phyloP scores from a whole-genome alignment of 148 eudicot species.

The Rhododendron molle region DNA sequence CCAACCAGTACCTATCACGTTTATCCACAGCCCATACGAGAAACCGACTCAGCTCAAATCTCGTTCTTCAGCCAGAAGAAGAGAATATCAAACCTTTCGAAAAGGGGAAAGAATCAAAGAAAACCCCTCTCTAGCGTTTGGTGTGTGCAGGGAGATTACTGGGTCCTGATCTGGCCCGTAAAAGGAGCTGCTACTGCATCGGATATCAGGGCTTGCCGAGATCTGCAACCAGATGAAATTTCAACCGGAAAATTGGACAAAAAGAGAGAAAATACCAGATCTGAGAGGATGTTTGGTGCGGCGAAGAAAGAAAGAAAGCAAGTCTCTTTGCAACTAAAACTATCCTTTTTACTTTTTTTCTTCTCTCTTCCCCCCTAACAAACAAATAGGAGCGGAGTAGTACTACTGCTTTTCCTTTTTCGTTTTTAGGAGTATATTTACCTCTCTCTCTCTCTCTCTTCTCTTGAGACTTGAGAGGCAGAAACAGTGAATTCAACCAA shows the following conservation, averaged over 20 bases:
- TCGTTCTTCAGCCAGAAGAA: neutral
- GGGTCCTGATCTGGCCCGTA: neutral
- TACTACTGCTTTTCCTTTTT: neutral
- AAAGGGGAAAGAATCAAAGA: neutral
- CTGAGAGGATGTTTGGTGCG: neutral
- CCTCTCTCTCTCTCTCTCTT: too few species aligned
- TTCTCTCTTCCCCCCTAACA: neutral
- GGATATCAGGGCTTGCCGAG: neutral
- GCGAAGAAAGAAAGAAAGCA: neutral
- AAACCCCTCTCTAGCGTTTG: too few species aligned
- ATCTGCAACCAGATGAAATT: neutral
- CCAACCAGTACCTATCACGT: neutral
- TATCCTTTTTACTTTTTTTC: neutral
- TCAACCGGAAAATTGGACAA: neutral
- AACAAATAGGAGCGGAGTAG: neutral
- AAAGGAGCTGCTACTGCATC: neutral
- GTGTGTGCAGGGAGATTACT: neutral
- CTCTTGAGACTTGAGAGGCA: neutral
- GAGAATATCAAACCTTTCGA: neutral
- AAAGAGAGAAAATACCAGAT: neutral
- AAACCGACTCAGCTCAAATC: neutral
- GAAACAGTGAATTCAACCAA: conserved; percentile 8
- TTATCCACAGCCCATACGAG: neutral
- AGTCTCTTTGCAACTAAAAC: neutral
- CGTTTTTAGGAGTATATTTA: too few species aligned